Percentiles rank a stretch among this genome's conserved stretches.
phyloP scores from a whole-genome alignment of 768 basidiomycete genomes.

The Boletellus emodensis region DNA sequence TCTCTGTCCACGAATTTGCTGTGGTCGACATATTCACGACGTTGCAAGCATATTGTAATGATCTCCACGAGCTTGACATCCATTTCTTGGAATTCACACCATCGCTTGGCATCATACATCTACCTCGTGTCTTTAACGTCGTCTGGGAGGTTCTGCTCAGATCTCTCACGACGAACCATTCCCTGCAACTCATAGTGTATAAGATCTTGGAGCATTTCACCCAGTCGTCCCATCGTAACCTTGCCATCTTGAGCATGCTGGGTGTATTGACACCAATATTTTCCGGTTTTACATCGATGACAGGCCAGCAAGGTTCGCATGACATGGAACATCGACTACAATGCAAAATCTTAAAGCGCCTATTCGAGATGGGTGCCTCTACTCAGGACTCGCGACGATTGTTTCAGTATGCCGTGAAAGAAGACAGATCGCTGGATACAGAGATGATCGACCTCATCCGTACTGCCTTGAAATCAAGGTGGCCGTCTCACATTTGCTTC shows the following conservation, averaged over 20 bases:
- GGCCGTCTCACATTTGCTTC: constrained; percentile 77
- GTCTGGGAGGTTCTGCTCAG: constrained; percentile 50
- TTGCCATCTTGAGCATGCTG: constrained; percentile 58
- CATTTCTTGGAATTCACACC: constrained; percentile 39
- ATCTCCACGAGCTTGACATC: constrained; percentile 39
- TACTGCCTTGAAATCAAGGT: constrained; percentile 66
- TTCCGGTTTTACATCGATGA: constrained; percentile 25
- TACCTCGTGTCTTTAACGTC: constrained; percentile 58
- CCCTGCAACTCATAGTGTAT: constrained; percentile 51
- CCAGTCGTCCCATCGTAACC: constrained; percentile 62
- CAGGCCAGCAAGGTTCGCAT: constrained; percentile 8
- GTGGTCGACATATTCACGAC: constrained; percentile 51
- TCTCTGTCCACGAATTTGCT: constrained; percentile 64
- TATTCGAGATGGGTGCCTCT: constrained; percentile 73
- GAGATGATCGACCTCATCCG: constrained; percentile 71
- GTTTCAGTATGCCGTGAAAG: constrained; percentile 53
- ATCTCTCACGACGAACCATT: constrained; percentile 31
- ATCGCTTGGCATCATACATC: constrained; percentile 47
- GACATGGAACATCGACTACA: constrained; percentile 48
- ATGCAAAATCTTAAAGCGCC: constrained; percentile 59
- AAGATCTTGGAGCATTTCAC: constrained; percentile 63
- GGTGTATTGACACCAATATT: constrained; percentile 52
- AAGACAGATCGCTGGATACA: constrained; percentile 49
- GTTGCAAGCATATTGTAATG: constrained; percentile 34
- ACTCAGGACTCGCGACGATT: constrained; percentile 60